These are phyloP conservation scores for Anisodus acutangulus DNA, from an alignment of 257 asterid genomes.

Conservation along the genomic window DNA sequence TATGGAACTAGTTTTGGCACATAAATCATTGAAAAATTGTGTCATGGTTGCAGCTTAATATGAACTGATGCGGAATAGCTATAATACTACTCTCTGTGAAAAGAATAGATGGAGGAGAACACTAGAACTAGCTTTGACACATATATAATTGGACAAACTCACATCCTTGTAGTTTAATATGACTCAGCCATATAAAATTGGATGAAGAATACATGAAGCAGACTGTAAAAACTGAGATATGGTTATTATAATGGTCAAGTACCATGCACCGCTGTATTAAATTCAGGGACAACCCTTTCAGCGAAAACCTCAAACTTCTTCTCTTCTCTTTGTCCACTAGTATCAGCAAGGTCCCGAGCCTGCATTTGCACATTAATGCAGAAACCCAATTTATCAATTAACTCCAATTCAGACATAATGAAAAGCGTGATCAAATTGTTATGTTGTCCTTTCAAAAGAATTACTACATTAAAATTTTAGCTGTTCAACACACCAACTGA, in stretches of 20 bases:
- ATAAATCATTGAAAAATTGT: neutral
- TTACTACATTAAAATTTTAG: neutral
- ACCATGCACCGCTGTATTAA: slow-evolving; percentile 27
- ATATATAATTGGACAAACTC: neutral
- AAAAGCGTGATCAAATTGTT: neutral
- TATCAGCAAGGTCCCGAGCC: slow-evolving; percentile 47
- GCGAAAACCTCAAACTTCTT: slow-evolving; percentile 37
- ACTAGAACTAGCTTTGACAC: neutral
- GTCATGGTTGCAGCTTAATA: neutral
- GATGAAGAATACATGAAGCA: neutral
- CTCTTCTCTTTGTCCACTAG: slow-evolving; percentile 39
- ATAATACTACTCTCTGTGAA: neutral
- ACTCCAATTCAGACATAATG: neutral
- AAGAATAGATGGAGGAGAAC: neutral
- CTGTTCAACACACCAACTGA: neutral
- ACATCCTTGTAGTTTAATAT: slow-evolving; percentile 13
- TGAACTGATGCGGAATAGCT: neutral
- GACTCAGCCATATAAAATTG: neutral
- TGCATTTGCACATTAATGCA: slow-evolving; percentile 34
- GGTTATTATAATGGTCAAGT: slow-evolving; percentile 11
- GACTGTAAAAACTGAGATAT: neutral
- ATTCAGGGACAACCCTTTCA: slow-evolving; percentile 36
- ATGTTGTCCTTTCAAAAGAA: neutral
- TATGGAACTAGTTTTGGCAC: neutral
- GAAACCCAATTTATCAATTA: neutral